phyloP scores from a whole-genome alignment of 768 basidiomycete species.

The Calocera cornea region DNA sequence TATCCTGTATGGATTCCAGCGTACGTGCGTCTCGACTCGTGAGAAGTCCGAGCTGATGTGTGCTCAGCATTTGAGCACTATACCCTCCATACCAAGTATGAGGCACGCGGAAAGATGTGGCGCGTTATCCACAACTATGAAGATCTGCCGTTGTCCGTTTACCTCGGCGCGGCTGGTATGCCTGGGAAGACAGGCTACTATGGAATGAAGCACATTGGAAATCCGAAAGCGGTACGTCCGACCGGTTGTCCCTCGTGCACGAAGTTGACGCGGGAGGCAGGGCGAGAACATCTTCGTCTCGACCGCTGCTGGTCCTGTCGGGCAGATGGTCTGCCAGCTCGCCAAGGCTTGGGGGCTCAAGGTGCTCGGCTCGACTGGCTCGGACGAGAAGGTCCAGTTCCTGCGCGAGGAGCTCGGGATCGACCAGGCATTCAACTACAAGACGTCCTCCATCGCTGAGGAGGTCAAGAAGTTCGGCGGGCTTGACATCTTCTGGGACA shows the following conservation, averaged over 20 bases:
- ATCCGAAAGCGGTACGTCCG: slow-evolving; percentile 29
- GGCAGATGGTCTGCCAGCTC: slow-evolving; percentile 39
- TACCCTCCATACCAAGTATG: slow-evolving; percentile 8
- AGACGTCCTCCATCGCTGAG: slow-evolving; percentile 40
- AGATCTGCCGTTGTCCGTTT: neutral
- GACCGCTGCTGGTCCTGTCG: slow-evolving; percentile 41
- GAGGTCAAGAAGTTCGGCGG: slow-evolving; percentile 45
- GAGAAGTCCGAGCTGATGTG: neutral
- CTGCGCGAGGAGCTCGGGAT: slow-evolving; percentile 43
- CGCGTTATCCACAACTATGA: slow-evolving; percentile 6
- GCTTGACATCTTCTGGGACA: slow-evolving; percentile 36
- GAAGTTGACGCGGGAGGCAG: slow-evolving; percentile 13
- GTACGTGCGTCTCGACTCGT: slow-evolving; percentile 5
- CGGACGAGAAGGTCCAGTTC: slow-evolving; percentile 58
- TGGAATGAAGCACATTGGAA: slow-evolving; percentile 32
- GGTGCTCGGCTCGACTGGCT: slow-evolving; percentile 59
- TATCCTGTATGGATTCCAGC: slow-evolving; percentile 16
- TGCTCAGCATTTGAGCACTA: neutral
- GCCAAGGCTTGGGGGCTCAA: slow-evolving; percentile 35
- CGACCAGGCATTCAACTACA: slow-evolving; percentile 63
- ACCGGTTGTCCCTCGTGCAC: neutral
- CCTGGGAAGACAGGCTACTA: slow-evolving; percentile 25
- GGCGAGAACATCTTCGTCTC: slow-evolving; percentile 41
- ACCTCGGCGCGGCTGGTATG: slow-evolving; percentile 23
- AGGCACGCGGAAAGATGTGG: slow-evolving; percentile 7